These are phyloP conservation scores for Fusarium protoensiforme DNA, from an alignment of 2,329 filamentous ascomycete genomes.

Conservation along the genomic window DNA sequence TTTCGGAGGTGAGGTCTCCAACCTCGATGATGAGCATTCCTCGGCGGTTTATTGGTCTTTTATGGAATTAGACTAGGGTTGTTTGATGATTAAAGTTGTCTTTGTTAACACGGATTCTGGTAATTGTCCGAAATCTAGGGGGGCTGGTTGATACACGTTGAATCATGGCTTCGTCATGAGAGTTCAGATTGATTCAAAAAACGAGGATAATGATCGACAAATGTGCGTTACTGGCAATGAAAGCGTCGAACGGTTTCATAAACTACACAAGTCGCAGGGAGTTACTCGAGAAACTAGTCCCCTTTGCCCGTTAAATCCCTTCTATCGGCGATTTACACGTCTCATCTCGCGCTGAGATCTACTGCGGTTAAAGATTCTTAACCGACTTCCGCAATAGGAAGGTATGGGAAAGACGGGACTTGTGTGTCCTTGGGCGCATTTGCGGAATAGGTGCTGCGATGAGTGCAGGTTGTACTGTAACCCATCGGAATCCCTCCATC, in stretches of 20 bases:
- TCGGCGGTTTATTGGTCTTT: not conserved
- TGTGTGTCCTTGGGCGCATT: not conserved
- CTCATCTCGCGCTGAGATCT: not conserved
- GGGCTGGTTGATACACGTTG: not conserved
- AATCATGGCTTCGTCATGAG: not conserved
- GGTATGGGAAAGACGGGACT: conserved; percentile 16
- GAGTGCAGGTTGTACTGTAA: conserved; percentile 3
- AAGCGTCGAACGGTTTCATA: not conserved
- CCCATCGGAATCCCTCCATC: not conserved
- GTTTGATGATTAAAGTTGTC: not conserved
- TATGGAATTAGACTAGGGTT: not conserved
- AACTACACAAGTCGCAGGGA: not conserved
- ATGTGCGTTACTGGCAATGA: not conserved
- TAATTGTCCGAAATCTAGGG: not conserved
- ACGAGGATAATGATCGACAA: not conserved
- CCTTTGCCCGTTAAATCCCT: not conserved
- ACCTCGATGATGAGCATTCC: not conserved
- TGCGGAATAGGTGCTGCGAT: conserved; percentile 5
- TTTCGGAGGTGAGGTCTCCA: conserved; percentile 3
- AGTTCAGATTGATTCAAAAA: not conserved
- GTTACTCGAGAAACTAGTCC: not conserved
- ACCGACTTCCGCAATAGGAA: conserved; percentile 20
- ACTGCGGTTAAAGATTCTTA: not conserved
- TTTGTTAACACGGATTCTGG: no score
- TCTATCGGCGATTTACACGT: not conserved